A percentile compares a stretch with the other conserved stretches of the same genome.
Evolutionary conservation across 1,284 basidiomycete genomes (phyloP).

Genomic region (Macrocystidia cucumis): DNA sequence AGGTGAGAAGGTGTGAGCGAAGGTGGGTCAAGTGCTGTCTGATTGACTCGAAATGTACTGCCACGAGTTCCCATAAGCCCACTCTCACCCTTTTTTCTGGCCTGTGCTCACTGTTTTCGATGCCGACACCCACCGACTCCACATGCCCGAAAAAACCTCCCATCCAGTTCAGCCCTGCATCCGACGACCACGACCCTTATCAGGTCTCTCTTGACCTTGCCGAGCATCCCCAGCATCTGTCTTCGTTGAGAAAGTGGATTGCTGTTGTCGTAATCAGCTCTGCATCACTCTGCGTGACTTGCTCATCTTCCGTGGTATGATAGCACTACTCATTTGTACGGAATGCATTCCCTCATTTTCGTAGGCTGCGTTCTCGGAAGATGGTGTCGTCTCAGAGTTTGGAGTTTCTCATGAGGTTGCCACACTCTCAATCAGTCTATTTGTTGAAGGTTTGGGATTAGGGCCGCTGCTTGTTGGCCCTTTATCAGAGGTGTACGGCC

Average conservation of each 20-base stretch:
- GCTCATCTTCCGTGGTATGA: slow-evolving; percentile 63
- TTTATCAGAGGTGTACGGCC: slow-evolving; percentile 48
- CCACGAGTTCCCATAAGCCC: too few relatives aligned
- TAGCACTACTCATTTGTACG: background rate
- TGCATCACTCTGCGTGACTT: slow-evolving; percentile 58
- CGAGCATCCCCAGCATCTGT: slow-evolving; percentile 46
- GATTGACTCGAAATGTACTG: too few relatives aligned
- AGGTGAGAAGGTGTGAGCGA: too few relatives aligned
- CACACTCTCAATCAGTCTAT: slow-evolving; percentile 66
- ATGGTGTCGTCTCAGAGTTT: slow-evolving; percentile 51
- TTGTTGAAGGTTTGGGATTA: slow-evolving; percentile 40
- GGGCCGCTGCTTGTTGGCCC: slow-evolving; percentile 53
- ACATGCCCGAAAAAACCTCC: too few relatives aligned
- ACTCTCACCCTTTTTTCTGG: too few relatives aligned
- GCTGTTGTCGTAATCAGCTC: slow-evolving; percentile 44
- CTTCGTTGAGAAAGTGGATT: slow-evolving; percentile 48
- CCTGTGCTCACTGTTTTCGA: too few relatives aligned
- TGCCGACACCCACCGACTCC: too few relatives aligned
- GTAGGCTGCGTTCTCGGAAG: slow-evolving; percentile 63
- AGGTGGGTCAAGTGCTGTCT: too few relatives aligned
- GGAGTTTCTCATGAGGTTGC: slow-evolving; percentile 55
- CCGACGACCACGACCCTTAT: too few relatives aligned
- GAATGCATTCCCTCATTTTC: background rate
- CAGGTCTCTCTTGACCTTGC: slow-evolving; percentile 30
- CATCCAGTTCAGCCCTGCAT: too few relatives aligned